Conservation (phyloP, 1,139 yeast species). For the Yamadazyma buinensis region DNA sequence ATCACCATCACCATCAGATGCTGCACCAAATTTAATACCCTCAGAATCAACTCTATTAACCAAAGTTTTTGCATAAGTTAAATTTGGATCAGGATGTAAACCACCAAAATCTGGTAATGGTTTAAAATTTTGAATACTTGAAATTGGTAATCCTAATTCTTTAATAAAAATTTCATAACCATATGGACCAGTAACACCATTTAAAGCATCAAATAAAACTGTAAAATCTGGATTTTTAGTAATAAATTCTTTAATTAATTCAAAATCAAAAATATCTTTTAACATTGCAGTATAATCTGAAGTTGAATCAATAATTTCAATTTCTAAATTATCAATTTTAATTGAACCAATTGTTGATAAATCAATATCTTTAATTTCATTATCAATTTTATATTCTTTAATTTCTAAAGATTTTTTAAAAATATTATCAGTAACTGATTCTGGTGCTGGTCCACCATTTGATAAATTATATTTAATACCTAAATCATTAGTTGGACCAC, state of each 20-base stretch:
- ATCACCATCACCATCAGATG: slow-evolving; percentile 98
- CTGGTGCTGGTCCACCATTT: slow-evolving; percentile 99
- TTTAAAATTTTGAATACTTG: slow-evolving; percentile 69
- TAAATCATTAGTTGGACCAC: slow-evolving; percentile 89
- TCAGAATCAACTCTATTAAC: slow-evolving; percentile 81
- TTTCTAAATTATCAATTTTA: slow-evolving; percentile 47
- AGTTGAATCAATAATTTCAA: slow-evolving; percentile 83
- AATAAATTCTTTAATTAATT: slow-evolving; percentile 71
- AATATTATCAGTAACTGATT: slow-evolving; percentile 83
- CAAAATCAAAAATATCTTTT: slow-evolving; percentile 86
- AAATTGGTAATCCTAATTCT: slow-evolving; percentile 72
- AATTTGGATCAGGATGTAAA: slow-evolving; percentile 95
- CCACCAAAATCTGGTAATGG: slow-evolving; percentile 96
- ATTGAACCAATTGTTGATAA: slow-evolving; percentile 53
- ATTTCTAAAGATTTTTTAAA: slow-evolving; percentile 65
- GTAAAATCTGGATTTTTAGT: slow-evolving; percentile 48
- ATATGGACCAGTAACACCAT: slow-evolving; percentile 98
- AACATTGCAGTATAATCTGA: slow-evolving; percentile 72
- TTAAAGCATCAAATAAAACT: slow-evolving; percentile 82
- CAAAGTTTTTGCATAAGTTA: slow-evolving; percentile 87
- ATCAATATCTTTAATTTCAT: slow-evolving; percentile 56
- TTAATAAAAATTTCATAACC: slow-evolving; percentile 81
- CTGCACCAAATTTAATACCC: slow-evolving; percentile 91
- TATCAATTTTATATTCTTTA: slow-evolving; percentile 53
- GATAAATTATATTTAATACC: slow-evolving; percentile 95